Conservation (phyloP, 2,329 filamentous ascomycete species). For the Fusarium tricinctum region DNA sequence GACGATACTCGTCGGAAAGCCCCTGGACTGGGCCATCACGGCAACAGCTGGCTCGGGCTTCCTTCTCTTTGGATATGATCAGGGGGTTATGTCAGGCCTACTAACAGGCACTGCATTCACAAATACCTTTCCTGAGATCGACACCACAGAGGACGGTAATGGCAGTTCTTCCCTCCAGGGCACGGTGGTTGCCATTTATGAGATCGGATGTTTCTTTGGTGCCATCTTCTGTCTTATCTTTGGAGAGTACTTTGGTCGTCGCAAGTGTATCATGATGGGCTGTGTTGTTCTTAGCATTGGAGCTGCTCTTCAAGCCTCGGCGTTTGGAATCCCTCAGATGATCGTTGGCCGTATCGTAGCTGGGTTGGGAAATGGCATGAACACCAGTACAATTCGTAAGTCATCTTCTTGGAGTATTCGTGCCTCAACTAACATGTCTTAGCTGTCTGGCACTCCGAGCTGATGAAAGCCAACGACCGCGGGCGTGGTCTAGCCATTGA, state of each 20-base stretch:
- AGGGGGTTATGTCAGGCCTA: conserved; percentile 54
- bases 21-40: conserved; percentile 58
- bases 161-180: conserved; percentile 61
- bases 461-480: conserved; percentile 57
- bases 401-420: background rate
- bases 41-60: conserved; percentile 55
- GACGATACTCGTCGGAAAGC: conserved; percentile 50
- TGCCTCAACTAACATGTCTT: background rate
- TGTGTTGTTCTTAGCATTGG: conserved; percentile 59
- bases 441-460: conserved; percentile 60
- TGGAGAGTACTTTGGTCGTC: conserved; percentile 62
- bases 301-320: conserved; percentile 58
- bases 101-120: conserved; percentile 54
- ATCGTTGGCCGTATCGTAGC: conserved; percentile 61
- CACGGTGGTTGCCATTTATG: conserved; percentile 62
- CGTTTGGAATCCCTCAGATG: conserved; percentile 58
- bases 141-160: conserved; percentile 54
- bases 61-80: conserved; percentile 55
- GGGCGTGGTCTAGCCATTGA: conserved; percentile 52
- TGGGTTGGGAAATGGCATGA: conserved; percentile 62
- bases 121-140: conserved; percentile 53
- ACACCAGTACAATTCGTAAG: conserved; percentile 62
- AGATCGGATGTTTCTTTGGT: conserved; percentile 64
- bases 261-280: conserved; percentile 57
- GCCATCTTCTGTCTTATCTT: conserved; percentile 57